Evolutionary conservation across 352 stramenopile genomes (phyloP).

Genomic region (Globisporangium nodosum): DNA sequence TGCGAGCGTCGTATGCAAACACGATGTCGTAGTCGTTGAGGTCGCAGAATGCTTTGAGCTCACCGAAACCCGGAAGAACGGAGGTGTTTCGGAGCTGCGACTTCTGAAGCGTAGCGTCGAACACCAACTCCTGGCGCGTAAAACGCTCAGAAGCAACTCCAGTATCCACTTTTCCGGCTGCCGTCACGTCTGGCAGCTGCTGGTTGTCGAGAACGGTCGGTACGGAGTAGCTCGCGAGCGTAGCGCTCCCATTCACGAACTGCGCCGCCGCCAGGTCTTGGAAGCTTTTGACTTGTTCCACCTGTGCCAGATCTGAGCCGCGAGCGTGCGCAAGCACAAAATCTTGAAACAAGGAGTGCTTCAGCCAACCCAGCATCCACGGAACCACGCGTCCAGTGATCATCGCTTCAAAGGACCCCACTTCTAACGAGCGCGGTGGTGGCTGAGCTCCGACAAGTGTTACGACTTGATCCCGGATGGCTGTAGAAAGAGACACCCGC

Average conservation of each 20-base stretch:
- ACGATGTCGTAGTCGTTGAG: slow-evolving; percentile 16
- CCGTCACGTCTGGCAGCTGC: slow-evolving; percentile 2
- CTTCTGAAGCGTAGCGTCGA: slow-evolving; percentile 10
- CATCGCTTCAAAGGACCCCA: slow-evolving; percentile 13
- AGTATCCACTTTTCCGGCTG: slow-evolving; percentile 15
- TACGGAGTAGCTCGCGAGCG: slow-evolving; percentile 21
- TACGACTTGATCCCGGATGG: background rate
- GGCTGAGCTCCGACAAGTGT: background rate
- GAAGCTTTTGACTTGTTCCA: slow-evolving; percentile 6
- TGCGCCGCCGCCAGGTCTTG: slow-evolving; percentile 32
- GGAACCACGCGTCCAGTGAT: slow-evolving; percentile 24
- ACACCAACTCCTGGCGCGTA: slow-evolving; percentile 17
- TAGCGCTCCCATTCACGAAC: slow-evolving; percentile 40
- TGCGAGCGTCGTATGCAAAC: slow-evolving; percentile 28
- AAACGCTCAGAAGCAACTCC: slow-evolving; percentile 38
- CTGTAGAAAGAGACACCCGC: background rate
- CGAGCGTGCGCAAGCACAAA: slow-evolving; percentile 28
- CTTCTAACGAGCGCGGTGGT: background rate
- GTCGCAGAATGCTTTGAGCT: slow-evolving; percentile 43
- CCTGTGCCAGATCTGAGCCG: slow-evolving; percentile 4
- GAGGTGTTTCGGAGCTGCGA: slow-evolving; percentile 10
- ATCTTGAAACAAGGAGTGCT: slow-evolving; percentile 26
- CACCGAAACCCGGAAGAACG: slow-evolving; percentile 27
- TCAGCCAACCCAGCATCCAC: slow-evolving; percentile 38
- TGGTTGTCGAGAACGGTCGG: slow-evolving; percentile 6